Evolutionary conservation across 192 early-diverging fungal species (phyloP).

Genomic region (Lobosporangium transversale): DNA sequence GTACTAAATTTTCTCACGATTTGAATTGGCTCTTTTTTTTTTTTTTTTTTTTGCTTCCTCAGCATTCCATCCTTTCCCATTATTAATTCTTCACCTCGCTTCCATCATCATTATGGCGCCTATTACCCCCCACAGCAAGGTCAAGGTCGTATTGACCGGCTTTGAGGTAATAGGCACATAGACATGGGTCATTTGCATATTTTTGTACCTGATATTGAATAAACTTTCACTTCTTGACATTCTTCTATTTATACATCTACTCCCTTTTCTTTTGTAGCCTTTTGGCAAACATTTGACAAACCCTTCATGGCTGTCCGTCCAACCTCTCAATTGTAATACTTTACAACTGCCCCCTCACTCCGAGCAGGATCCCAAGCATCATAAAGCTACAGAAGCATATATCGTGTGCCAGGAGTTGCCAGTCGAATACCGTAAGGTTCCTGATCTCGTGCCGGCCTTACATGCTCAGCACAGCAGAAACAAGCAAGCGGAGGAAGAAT

Average conservation of each 20-base stretch:
- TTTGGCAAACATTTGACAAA: slow-evolving; percentile 39
- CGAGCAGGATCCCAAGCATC: slow-evolving; percentile 12
- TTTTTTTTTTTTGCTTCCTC: too few relatives aligned
- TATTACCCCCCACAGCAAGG: slow-evolving; percentile 20
- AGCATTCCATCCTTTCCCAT: background rate
- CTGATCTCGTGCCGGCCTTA: slow-evolving; percentile 51
- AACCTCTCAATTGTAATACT: slow-evolving; percentile 24
- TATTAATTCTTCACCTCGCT: background rate
- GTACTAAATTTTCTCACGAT: background rate
- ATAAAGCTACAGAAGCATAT: slow-evolving; percentile 23
- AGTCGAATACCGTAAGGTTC: slow-evolving; percentile 66
- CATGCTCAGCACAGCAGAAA: slow-evolving; percentile 36
- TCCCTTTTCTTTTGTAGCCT: slow-evolving; percentile 13
- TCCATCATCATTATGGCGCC: slow-evolving; percentile 24
- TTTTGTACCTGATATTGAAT: too few relatives aligned
- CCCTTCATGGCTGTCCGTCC: slow-evolving; percentile 46
- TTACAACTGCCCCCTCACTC: slow-evolving; percentile 19
- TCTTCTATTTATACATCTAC: background rate
- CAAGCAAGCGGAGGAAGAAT: background rate
- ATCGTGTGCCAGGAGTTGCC: slow-evolving; percentile 57
- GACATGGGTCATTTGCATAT: too few relatives aligned
- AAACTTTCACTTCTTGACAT: too few relatives aligned
- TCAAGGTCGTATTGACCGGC: slow-evolving; percentile 48
- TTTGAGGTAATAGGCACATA: slow-evolving; percentile 55
- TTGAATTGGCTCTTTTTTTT: too few relatives aligned